A percentile compares a stretch with the other conserved stretches of the same genome.
Evolutionary conservation across 1,284 basidiomycete species (phyloP).

Genomic region (Ustilago crameri): DNA sequence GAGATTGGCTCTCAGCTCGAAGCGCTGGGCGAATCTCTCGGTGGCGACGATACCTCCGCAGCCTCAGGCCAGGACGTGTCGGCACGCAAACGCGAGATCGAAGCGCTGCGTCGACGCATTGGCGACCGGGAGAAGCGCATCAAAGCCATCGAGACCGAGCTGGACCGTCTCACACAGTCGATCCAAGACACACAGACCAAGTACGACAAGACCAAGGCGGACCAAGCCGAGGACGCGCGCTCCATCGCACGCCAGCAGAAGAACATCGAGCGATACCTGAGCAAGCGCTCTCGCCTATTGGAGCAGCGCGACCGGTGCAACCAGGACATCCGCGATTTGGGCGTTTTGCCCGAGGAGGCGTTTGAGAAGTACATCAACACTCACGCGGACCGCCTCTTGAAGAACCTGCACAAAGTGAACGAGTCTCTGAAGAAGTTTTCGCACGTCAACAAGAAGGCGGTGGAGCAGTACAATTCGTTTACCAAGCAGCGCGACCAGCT

Average conservation of each 20-base stretch:
- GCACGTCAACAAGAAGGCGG: slow-evolving; percentile 99
- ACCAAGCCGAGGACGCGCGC: slow-evolving; percentile 85
- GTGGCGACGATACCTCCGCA: slow-evolving; percentile 76
- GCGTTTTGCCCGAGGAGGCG: slow-evolving; percentile 95
- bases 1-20: slow-evolving; percentile 84
- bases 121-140: slow-evolving; percentile 32
- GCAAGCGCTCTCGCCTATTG: slow-evolving; percentile 85
- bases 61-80: slow-evolving; percentile 79
- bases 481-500: slow-evolving; percentile 96
- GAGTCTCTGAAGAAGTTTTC: slow-evolving; percentile 94
- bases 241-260: slow-evolving; percentile 90
- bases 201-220: slow-evolving; percentile 81
- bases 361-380: slow-evolving; percentile 91
- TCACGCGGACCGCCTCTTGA: slow-evolving; percentile 84
- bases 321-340: slow-evolving; percentile 92
- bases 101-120: slow-evolving; percentile 72
- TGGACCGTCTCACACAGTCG: slow-evolving; percentile 75
- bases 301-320: slow-evolving; percentile 91
- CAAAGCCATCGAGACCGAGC: slow-evolving; percentile 69
- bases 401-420: slow-evolving; percentile 87
- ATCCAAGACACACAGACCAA: slow-evolving; percentile 76
- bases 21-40: slow-evolving; percentile 73
- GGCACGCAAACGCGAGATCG: slow-evolving; percentile 71
- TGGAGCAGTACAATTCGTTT: slow-evolving; percentile 97
- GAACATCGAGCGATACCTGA: slow-evolving; percentile 90